These are phyloP conservation scores for Geum urbanum DNA, from an alignment of 306 rosid species.

Conservation along the genomic window DNA sequence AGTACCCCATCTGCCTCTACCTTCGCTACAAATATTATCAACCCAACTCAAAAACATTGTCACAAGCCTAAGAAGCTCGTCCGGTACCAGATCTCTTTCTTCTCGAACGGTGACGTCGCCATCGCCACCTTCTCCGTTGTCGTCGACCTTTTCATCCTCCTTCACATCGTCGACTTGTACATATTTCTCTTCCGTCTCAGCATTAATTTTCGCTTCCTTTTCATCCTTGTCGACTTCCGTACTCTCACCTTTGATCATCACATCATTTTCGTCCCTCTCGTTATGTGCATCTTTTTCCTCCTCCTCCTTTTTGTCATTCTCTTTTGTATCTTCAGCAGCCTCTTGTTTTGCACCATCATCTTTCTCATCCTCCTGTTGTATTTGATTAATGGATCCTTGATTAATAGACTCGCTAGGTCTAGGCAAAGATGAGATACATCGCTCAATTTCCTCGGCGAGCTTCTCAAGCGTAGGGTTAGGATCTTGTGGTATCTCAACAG, in stretches of 20 bases:
- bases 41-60: constrained; percentile 41
- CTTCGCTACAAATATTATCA: constrained; percentile 34
- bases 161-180: not conserved
- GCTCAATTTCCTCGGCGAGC: constrained; percentile 37
- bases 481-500: constrained; percentile 11
- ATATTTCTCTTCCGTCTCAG: not conserved
- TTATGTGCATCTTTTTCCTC: not conserved
- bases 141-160: not conserved
- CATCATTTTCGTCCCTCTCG: not conserved
- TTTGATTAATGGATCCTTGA: not conserved
- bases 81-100: not conserved
- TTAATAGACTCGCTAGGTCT: not conserved
- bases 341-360: not conserved
- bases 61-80: constrained; percentile 36
- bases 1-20: constrained; percentile 35
- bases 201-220: not conserved
- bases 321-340: not conserved
- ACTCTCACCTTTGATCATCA: not conserved
- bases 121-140: not conserved
- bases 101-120: not conserved
- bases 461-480: constrained; percentile 28
- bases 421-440: constrained; percentile 20
- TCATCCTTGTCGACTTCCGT: not conserved
- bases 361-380: not conserved
- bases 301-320: not conserved